Conservation (phyloP, 1,139 yeast genomes). For the Lodderomyces metapsilosis region DNA sequence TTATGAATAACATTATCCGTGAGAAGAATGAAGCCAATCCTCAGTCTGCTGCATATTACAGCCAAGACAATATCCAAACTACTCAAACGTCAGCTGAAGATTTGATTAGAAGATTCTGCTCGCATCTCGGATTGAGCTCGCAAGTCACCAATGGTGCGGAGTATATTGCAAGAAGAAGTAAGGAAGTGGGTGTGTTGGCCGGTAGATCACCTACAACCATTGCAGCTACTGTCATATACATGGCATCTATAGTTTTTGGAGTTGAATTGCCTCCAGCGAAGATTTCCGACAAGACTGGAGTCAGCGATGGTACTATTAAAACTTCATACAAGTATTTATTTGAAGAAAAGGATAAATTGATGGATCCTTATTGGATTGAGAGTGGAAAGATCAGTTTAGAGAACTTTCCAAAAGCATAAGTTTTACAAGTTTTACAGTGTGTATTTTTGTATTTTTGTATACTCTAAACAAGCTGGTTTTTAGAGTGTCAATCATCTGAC, state of each 20-base stretch:
- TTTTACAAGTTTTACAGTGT: background rate
- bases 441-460: background rate
- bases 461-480: no score
- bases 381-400: slow-evolving; percentile 66
- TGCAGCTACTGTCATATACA: slow-evolving; percentile 95
- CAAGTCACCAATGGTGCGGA: slow-evolving; percentile 93
- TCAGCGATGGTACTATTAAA: slow-evolving; percentile 95
- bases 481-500: background rate
- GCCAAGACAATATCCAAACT: slow-evolving; percentile 65
- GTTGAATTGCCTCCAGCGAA: slow-evolving; percentile 68
- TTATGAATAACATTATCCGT: slow-evolving; percentile 74
- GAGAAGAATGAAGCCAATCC: slow-evolving; percentile 58
- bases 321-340: slow-evolving; percentile 84
- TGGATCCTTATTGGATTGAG: slow-evolving; percentile 80
- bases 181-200: slow-evolving; percentile 90
- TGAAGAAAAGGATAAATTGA: slow-evolving; percentile 68
- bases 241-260: slow-evolving; percentile 84
- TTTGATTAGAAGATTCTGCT: slow-evolving; percentile 92
- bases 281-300: slow-evolving; percentile 95
- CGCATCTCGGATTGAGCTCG: slow-evolving; percentile 83
- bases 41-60: slow-evolving; percentile 25
- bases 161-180: slow-evolving; percentile 83
- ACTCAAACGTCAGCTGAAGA: slow-evolving; percentile 94
- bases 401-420: slow-evolving; percentile 52
- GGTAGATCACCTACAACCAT: slow-evolving; percentile 97